Evolutionary conservation across 345 rosid genomes (phyloP), one percentile per base, ranked within the genome.

Genomic region (Gossypium thurberi): DNA sequence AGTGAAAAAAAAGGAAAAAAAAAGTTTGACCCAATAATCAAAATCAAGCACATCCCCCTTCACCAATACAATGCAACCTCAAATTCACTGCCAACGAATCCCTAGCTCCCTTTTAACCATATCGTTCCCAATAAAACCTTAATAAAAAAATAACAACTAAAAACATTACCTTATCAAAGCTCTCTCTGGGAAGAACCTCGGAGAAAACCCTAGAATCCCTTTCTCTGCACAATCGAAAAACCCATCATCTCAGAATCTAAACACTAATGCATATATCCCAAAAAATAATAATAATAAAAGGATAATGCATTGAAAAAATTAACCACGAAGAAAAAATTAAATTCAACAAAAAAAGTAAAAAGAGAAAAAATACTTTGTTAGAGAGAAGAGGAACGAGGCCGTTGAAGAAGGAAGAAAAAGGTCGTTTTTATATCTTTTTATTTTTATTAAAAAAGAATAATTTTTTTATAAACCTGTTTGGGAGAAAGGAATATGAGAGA

Each of bases 181-280:
- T 61, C 44, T 33, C 44, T 61, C 65, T 6, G 65, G 33, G 44
- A 37, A 33, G 21, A 61, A 61, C 18, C 18, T 26, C 40, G 15
- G 47, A 60, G 40, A 71, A 73, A 83, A 78, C 85, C 87, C 87
- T 84, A 78, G 68, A 72, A 73, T 76, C 84, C 78, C 72, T 33
- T 65, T 57, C 72, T 72, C 82, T 80, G 79, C 73, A 69, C n/a
- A 76, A 74, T 23, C 44, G 56, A 78, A 80, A 75, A 61, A 48
- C 71, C 40, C 66, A 62, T 47, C 67, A 74, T 21, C 3, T 78
- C 63, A 61, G 65, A 75, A 80, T 53, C 40, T 18, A 20, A 20
- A 74, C 53, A 42, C 74, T 40, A 82, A 84, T 84, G 87, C 81
- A 76, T 75, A 66, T 74, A 33, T 2, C 40, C 40, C 26, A n/a